Evolutionary conservation across 2,329 filamentous ascomycete species (phyloP).

Genomic region (Ceratocystis cubensis): DNA sequence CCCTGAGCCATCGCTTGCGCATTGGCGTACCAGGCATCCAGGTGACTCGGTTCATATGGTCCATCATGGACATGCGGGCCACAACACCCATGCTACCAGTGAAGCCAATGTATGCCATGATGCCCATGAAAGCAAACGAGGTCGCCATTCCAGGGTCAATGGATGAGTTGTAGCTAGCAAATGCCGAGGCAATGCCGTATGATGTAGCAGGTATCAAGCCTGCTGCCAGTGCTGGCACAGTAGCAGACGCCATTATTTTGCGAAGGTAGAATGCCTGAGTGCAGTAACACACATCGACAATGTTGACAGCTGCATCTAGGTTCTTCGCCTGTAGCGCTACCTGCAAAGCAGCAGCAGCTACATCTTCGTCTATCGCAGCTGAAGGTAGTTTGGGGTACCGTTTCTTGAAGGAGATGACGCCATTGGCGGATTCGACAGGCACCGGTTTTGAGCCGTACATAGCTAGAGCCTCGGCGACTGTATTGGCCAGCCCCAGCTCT

Average conservation of each 20-base stretch:
- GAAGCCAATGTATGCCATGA: conserved; percentile 70
- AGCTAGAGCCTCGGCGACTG: conserved; percentile 65
- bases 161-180: conserved; percentile 54
- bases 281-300: conserved; percentile 58
- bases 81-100: conserved; percentile 73
- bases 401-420: conserved; percentile 16
- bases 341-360: conserved; percentile 63
- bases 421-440: conserved; percentile 33
- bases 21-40: conserved; percentile 77
- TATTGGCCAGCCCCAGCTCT: conserved; percentile 57
- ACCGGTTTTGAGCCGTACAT: conserved; percentile 75
- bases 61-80: conserved; percentile 74
- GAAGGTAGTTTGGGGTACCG: conserved; percentile 56
- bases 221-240: conserved; percentile 45
- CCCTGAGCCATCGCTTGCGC: conserved; percentile 69
- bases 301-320: conserved; percentile 61
- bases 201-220: conserved; percentile 53
- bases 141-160: conserved; percentile 68
- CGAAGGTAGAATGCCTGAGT: conserved; percentile 52
- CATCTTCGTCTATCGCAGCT: conserved; percentile 57
- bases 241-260: conserved; percentile 52
- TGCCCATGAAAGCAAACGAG: conserved; percentile 63
- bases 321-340: conserved; percentile 69
- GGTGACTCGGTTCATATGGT: conserved; percentile 87
- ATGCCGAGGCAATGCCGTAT: conserved; percentile 52